Conservation (phyloP, 1,284 basidiomycete genomes). For the Cutaneotrichosporon sp. region DNA sequence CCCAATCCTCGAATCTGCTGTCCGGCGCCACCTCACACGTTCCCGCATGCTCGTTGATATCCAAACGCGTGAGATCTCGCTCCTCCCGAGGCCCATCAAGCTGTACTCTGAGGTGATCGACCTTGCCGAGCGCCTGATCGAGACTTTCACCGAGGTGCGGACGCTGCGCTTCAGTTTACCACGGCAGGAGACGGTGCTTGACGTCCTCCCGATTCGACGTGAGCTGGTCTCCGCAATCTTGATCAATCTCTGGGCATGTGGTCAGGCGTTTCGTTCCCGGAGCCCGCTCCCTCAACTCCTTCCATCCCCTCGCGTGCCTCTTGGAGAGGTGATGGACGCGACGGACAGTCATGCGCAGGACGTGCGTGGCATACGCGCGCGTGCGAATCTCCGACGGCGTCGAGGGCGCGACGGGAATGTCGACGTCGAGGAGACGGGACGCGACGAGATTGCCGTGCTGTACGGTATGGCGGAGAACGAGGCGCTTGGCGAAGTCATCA, state of each 20-base stretch:
- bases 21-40: constrained; percentile 37
- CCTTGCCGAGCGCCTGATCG: constrained; percentile 48
- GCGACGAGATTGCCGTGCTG: constrained; percentile 45
- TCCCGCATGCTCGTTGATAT: constrained; percentile 44
- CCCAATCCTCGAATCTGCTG: constrained; percentile 32
- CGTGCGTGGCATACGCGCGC: constrained; percentile 23
- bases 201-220: constrained; percentile 55
- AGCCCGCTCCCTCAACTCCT: constrained; percentile 56
- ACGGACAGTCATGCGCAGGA: constrained; percentile 44
- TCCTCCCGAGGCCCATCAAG: constrained; percentile 54
- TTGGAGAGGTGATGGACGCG: constrained; percentile 45
- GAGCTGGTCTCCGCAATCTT: constrained; percentile 55
- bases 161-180: constrained; percentile 51
- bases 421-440: constrained; percentile 13
- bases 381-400: constrained; percentile 14
- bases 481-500: constrained; percentile 48
- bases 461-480: constrained; percentile 54
- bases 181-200: constrained; percentile 52
- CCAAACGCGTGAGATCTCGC: constrained; percentile 53
- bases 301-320: constrained; percentile 52
- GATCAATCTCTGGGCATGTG: constrained; percentile 54
- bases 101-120: constrained; percentile 53
- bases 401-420: constrained; percentile 1
- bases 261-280: constrained; percentile 54
- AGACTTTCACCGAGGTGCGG: constrained; percentile 52